phyloP scores from a whole-genome alignment of 495 filamentous ascomycete genomes.

The Hypoxylon crocopeplum region DNA sequence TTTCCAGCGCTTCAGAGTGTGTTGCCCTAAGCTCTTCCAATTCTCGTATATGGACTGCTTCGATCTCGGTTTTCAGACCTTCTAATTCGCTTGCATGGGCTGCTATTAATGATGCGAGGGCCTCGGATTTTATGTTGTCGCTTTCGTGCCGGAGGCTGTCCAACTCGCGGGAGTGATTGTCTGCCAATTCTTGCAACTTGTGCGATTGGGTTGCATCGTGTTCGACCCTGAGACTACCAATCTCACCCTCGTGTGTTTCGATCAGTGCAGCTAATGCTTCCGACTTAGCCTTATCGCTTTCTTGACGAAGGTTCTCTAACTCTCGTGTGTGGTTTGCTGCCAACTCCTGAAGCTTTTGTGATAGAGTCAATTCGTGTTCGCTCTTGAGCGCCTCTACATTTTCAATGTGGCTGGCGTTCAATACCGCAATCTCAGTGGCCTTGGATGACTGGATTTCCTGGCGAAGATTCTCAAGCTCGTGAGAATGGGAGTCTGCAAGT shows the following conservation, averaged over 20 bases:
- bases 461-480: conserved; percentile 22
- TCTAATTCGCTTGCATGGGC: conserved; percentile 27
- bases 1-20: conserved; percentile 17
- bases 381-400: conserved; percentile 20
- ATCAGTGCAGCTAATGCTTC: conserved; percentile 6
- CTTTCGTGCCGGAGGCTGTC: conserved; percentile 19
- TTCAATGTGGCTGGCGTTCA: conserved; percentile 19
- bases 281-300: conserved; percentile 6
- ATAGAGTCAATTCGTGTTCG: conserved; percentile 16
- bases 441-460: conserved; percentile 26
- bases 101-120: conserved; percentile 9
- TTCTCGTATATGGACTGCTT: conserved; percentile 17
- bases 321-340: conserved; percentile 9
- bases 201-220: conserved; percentile 25
- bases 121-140: conserved; percentile 17
- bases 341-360: conserved; percentile 28
- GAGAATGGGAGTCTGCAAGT: conserved; percentile 20
- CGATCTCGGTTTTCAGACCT: conserved; percentile 17
- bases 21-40: conserved; percentile 18
- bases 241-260: conserved; percentile 1
- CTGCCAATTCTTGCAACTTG: conserved; percentile 20
- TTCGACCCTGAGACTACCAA: conserved; percentile 22
- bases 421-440: conserved; percentile 24
- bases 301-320: conserved; percentile 21
- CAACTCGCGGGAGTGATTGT: conserved; percentile 19